phyloP scores from a whole-genome alignment of 768 basidiomycete species.

The Macrolepiota albuminosa region DNA sequence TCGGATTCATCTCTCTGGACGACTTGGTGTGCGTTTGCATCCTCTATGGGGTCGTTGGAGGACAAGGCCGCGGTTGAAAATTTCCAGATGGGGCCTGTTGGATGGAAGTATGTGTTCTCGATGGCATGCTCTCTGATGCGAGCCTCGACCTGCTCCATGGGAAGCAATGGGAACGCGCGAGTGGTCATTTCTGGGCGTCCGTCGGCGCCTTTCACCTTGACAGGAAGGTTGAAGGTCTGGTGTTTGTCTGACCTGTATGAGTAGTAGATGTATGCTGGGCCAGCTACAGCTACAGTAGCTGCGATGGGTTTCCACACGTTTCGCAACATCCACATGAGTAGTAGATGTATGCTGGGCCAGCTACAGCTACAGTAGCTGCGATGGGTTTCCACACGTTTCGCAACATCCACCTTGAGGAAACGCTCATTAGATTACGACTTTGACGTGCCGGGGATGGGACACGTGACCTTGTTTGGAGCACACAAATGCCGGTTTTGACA shows the following conservation, averaged over 20 bases:
- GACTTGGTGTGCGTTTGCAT: constrained; percentile 71
- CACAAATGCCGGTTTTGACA: neutral
- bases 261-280: constrained; percentile 59
- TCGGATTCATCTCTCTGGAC: constrained; percentile 60
- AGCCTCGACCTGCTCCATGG: constrained; percentile 49
- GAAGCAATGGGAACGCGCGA: constrained; percentile 50
- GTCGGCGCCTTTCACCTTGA: constrained; percentile 51
- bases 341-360: constrained; percentile 55
- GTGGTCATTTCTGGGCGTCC: constrained; percentile 54
- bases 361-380: constrained; percentile 50
- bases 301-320: constrained; percentile 67
- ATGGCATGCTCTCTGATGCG: constrained; percentile 54
- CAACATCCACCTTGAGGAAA: constrained; percentile 41
- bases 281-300: constrained; percentile 49
- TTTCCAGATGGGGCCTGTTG: constrained; percentile 61
- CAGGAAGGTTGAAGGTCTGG: constrained; percentile 54
- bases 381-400: constrained; percentile 66
- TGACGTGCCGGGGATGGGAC: neutral
- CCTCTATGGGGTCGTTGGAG: constrained; percentile 91
- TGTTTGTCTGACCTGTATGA: constrained; percentile 31
- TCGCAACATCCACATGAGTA: constrained; percentile 56
- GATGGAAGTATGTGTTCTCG: constrained; percentile 39
- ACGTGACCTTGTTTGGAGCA: constrained; percentile 9
- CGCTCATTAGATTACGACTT: neutral
- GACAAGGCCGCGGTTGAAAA: constrained; percentile 76